Base-by-base conservation (phyloP, 306 rosid genomes). In the Ammopiptanthus mongolicus region DNA sequence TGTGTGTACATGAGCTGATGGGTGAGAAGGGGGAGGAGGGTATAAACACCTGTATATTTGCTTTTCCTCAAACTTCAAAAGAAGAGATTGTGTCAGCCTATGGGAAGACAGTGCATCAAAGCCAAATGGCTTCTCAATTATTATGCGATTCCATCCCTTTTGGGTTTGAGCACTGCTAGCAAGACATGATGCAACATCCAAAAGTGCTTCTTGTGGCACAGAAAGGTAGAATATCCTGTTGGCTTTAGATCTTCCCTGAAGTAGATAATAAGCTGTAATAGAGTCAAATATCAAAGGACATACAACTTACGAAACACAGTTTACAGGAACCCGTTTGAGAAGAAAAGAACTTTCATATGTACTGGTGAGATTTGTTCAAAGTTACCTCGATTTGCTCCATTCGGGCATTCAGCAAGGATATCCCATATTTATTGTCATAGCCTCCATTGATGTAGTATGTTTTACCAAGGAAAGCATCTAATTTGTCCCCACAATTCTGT, bases 161-260 rank as follows among this genome's bases (percentile, higher is more conserved):
- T 71, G 78, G 39, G 96, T 91, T 84, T 93, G 97, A 80, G 91
- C 96, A 82, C 68, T 57, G 82, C 84, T 86, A 17, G 96, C 91
- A 51, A 93, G 83, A 76, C 90, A 85, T 44, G 87, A 73, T 31
- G 94, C 84, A 74, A 91, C 91, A 78, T 91, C 97, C 86, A 87
- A 76, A 83, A 93, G 96, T 42, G 92, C 96, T 77, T 93, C 96
- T 84, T 91, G 97, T 5, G 97, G 98, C 74, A 93, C 97, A 21
- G 98, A 89, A 57, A 91, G 98, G 87, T 93, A 93, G 81, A 93
- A 93, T 73, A 93, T 93, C 87, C 98, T 81, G 88, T 93, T 91
- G 71, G 90, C 88, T 81, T 83, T 79, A 80, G 84, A 85, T 60
- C 52, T 57, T 58, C 91, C 97, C 98, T 93, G 96, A 62, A 70